Percentiles rank a stretch among this genome's conserved stretches.
These are phyloP conservation scores for Komagataella pseudopastoris DNA, from an alignment of 805 yeast genomes.

Conservation along the genomic window DNA sequence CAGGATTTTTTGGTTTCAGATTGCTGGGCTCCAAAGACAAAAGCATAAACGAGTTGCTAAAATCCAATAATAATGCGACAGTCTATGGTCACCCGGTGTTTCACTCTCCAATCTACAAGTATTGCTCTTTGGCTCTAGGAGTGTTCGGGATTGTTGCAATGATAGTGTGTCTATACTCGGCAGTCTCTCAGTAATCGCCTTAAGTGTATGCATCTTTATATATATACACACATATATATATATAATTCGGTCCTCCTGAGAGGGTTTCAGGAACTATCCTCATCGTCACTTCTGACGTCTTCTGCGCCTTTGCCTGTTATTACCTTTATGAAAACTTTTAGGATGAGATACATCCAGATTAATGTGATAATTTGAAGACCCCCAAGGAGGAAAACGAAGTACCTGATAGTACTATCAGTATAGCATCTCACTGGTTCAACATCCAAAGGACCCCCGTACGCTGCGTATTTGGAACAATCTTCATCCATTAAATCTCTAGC, in stretches of 20 bases:
- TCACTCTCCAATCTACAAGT: constrained; percentile 2
- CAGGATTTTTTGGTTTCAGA: constrained; percentile 65
- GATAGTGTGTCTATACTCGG: constrained; percentile 37
- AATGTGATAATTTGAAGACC: constrained; percentile 53
- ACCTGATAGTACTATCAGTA: constrained; percentile 27
- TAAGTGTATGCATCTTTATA: neutral
- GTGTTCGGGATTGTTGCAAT: constrained; percentile 43
- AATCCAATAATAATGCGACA: constrained; percentile 1
- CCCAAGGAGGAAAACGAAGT: constrained; percentile 42
- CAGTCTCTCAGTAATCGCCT: constrained; percentile 23
- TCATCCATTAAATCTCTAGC: constrained; percentile 32
- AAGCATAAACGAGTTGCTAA: constrained; percentile 1
- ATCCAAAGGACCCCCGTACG: constrained; percentile 5
- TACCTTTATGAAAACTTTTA: constrained; percentile 58
- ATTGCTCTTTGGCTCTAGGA: constrained; percentile 23
- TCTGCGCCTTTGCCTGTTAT: constrained; percentile 67
- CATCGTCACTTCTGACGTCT: constrained; percentile 77
- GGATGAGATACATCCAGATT: constrained; percentile 66
- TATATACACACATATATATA: neutral
- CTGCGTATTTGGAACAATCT: constrained; percentile 18
- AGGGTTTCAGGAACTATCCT: constrained; percentile 23
- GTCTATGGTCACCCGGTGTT: constrained; percentile 10
- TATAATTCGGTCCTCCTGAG: neutral
- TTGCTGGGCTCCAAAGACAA: constrained; percentile 20
- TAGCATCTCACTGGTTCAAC: constrained; percentile 29